Conservation (phyloP, 2,329 filamentous ascomycete species). For the Fusarium compactum region DNA sequence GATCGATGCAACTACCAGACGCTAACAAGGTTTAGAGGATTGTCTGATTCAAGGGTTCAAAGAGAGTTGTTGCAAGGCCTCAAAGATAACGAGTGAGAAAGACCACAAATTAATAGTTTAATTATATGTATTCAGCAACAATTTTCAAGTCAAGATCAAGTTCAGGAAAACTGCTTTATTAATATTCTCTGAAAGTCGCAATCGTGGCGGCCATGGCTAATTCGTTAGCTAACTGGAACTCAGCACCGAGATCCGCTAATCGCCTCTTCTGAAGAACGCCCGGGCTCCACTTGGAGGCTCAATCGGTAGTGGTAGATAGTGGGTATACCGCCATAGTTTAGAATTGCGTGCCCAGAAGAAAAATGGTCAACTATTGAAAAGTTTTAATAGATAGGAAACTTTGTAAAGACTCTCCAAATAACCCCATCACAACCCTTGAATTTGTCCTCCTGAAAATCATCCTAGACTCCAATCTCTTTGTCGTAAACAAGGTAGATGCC, state of each 20-base stretch:
- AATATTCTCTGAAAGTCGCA: neutral
- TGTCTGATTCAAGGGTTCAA: constrained; percentile 5
- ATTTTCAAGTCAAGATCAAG: neutral
- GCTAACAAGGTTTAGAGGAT: constrained; percentile 24
- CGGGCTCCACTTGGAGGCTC: constrained; percentile 15
- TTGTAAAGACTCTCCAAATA: neutral
- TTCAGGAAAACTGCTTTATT: neutral
- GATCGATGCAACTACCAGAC: constrained; percentile 20
- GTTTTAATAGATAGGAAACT: neutral
- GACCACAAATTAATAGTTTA: neutral
- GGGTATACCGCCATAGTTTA: constrained; percentile 23
- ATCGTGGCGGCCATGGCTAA: constrained; percentile 2
- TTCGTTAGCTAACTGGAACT: neutral
- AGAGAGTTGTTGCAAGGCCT: neutral
- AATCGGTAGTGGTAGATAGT: constrained; percentile 22
- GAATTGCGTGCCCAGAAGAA: constrained; percentile 12
- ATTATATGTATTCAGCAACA: neutral
- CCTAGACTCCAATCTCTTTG: neutral
- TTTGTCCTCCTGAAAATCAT: neutral
- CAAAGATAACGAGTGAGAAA: neutral
- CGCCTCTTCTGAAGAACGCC: neutral
- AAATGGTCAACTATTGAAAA: neutral
- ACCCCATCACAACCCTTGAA: neutral
- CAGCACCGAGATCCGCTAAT: constrained; percentile 34
- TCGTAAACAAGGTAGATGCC: constrained; percentile 15